Base-by-base conservation (phyloP, 2,329 filamentous ascomycete species). In the Claviceps maximensis region DNA sequence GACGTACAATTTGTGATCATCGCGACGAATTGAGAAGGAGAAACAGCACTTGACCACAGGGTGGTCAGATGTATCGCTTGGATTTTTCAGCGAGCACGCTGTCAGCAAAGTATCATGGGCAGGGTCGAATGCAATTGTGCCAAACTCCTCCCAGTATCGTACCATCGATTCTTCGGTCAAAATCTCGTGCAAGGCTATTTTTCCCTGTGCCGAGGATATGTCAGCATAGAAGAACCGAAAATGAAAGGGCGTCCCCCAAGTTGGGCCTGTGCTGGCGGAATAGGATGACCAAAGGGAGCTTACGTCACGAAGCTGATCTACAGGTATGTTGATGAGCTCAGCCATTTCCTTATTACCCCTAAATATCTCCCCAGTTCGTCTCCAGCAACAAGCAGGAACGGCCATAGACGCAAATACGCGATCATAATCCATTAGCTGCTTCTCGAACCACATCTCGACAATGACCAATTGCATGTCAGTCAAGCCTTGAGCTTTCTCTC, bases 371-470 rank as follows among this genome's bases (percentile, higher is more conserved):
- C 93, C 93, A 0, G 93, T 98, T 63, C 93, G 79, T 62, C 93
- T 79, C 93, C 93, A 98, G 67, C 91, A 95, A 69, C 93, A 98
- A 15, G 93, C 93, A 0, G 93, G 93, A 57, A 98, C 91, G 2
- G 93, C 93, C 93, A 98, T 98, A 67, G 89, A 95, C 2, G 93
- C 93, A 72, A 98, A 98, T 1, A 98, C 90, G 33, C 93, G 88
- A 64, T 98, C 93, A 62, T 97, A 97, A 65, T 97, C 93, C 86
- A 97, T 93, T 60, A 98, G 72, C 58, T 87, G 93, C 62, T 86
- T 83, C 69, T 98, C 93, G 64, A 98, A 97, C 91, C 93, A 97
- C 89, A 97, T 96, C 70, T 98, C 93, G 12, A 97, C 91, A 55
- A 90, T 82, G 29, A 97, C 84, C 27, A 98, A 80, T 68, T 98